A percentile compares a stretch with the other conserved stretches of the same genome.
These are phyloP conservation scores for Cucumis melo DNA, from an alignment of 306 rosid genomes.

Conservation along the genomic window DNA sequence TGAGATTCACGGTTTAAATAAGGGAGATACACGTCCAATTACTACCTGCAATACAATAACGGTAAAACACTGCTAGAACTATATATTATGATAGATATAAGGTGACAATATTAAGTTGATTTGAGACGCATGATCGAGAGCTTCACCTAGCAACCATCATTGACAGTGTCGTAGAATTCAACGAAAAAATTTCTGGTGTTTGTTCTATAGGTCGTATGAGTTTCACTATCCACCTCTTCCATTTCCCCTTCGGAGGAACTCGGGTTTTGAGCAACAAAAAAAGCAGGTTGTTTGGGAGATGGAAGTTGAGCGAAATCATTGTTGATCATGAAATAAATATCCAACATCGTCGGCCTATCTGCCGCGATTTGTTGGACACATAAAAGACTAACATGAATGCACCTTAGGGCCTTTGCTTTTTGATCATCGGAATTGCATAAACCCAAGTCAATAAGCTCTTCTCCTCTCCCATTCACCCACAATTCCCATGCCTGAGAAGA, in stretches of 20 bases:
- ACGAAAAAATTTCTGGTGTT: background rate
- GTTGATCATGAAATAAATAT: slow-evolving; percentile 17
- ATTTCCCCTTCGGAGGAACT: background rate
- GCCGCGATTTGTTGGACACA: slow-evolving; percentile 26
- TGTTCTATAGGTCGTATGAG: background rate
- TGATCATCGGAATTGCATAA: background rate
- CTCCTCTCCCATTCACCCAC: background rate
- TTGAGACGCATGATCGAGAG: background rate
- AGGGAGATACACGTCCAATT: no score
- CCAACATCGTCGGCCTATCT: slow-evolving; percentile 28
- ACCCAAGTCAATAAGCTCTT: slow-evolving; percentile 10
- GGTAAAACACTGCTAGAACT: no score
- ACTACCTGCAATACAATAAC: no score
- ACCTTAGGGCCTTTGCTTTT: slow-evolving; percentile 3
- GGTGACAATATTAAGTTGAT: no score
- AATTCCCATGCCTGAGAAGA: no score
- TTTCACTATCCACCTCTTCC: background rate
- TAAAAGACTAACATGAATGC: slow-evolving; percentile 27
- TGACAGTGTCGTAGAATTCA: background rate
- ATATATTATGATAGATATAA: no score
- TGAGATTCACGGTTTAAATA: no score
- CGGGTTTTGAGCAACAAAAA: background rate
- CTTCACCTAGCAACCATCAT: background rate
- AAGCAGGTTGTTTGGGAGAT: slow-evolving; percentile 31
- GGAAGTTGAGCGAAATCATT: slow-evolving; percentile 15